Conservation (phyloP, 2,329 filamentous ascomycete genomes). For the Colletotrichum musae region DNA sequence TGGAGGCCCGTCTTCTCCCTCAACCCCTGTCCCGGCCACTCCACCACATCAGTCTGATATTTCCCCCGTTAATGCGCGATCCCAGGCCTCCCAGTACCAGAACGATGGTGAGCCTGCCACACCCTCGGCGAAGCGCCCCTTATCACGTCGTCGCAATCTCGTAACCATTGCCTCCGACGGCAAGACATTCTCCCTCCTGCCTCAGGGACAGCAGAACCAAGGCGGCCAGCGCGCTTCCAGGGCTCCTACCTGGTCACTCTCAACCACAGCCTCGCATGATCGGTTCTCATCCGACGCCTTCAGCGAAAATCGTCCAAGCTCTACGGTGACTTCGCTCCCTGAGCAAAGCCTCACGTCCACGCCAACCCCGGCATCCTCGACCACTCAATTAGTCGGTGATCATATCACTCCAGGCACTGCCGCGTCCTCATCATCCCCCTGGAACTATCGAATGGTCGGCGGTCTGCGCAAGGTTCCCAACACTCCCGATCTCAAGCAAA, state of each 20-base stretch:
- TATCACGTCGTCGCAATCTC: conserved; percentile 59
- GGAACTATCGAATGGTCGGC: conserved; percentile 69
- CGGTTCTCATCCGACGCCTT: conserved; percentile 63
- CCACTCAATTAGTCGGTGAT: conserved; percentile 54
- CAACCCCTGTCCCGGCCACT: conserved; percentile 54
- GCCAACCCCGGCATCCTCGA: conserved; percentile 50
- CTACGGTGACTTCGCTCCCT: conserved; percentile 63
- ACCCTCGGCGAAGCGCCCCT: conserved; percentile 48
- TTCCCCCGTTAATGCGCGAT: conserved; percentile 55
- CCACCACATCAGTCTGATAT: conserved; percentile 57
- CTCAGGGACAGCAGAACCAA: conserved; percentile 45
- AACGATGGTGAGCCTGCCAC: conserved; percentile 42
- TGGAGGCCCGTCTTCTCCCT: conserved; percentile 51
- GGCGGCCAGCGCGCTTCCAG: conserved; percentile 46
- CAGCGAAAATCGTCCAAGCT: conserved; percentile 64
- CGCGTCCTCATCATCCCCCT: conserved; percentile 56
- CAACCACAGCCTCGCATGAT: conserved; percentile 66
- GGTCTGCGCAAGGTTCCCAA: conserved; percentile 68
- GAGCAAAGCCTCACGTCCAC: conserved; percentile 59
- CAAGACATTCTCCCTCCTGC: conserved; percentile 70
- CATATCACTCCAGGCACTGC: conserved; percentile 41
- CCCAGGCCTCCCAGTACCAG: conserved; percentile 42
- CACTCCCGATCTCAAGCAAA: conserved; percentile 60
- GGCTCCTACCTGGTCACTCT: conserved; percentile 61
- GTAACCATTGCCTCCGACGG: conserved; percentile 67